phyloP scores from a whole-genome alignment of 441 rosid species.

The Melastoma candidum region DNA sequence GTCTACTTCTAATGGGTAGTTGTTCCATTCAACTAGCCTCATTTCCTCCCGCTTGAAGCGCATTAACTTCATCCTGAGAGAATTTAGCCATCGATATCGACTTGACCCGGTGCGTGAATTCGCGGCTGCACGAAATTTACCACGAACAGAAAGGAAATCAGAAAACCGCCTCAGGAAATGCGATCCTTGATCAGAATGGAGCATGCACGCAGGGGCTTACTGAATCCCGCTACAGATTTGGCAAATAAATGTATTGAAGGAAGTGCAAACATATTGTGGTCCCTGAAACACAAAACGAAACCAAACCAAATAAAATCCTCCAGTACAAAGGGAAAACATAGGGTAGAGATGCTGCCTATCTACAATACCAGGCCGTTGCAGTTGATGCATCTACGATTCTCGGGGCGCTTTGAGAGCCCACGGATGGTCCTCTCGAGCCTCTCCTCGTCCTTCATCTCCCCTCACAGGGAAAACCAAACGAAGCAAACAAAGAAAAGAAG shows the following conservation, averaged over 20 bases:
- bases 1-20: neutral
- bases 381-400: slow-evolving; percentile 75
- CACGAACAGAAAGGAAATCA: no score
- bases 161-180: no score
- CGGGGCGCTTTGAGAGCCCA: slow-evolving; percentile 57
- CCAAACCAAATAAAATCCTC: no score
- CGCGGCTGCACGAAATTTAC: slow-evolving; percentile 41
- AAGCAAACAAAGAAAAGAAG: no score
- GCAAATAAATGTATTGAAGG: slow-evolving; percentile 83
- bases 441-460: slow-evolving; percentile 70
- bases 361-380: slow-evolving; percentile 64
- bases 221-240: slow-evolving; percentile 83
- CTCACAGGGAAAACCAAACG: neutral
- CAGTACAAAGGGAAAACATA: slow-evolving; percentile 2
- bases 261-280: slow-evolving; percentile 90
- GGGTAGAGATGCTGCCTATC: no score
- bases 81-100: slow-evolving; percentile 90
- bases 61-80: slow-evolving; percentile 65
- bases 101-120: slow-evolving; percentile 85
- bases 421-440: slow-evolving; percentile 59
- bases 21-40: slow-evolving; percentile 32
- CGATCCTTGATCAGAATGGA: neutral
- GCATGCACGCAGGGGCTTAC: slow-evolving; percentile 29
- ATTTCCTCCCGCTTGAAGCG: slow-evolving; percentile 82
- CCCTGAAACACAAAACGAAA: slow-evolving; percentile 37